Conservation (phyloP, 73 alveolate genomes). For the Stentor roeselii region DNA sequence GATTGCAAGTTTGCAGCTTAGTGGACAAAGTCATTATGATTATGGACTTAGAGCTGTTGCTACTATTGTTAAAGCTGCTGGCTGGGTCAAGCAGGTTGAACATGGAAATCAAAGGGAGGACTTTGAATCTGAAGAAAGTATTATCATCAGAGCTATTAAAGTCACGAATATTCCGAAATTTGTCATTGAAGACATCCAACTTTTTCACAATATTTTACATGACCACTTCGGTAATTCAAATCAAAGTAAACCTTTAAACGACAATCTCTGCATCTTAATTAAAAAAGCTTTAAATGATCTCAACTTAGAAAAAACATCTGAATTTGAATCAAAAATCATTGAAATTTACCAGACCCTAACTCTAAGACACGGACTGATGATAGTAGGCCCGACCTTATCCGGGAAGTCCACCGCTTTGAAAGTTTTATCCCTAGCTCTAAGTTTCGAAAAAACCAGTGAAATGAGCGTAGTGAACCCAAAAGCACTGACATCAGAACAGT, state of each 20-base stretch:
- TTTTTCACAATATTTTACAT: conserved; percentile 85
- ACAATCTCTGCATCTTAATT: conserved; percentile 67
- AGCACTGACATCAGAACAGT: conserved; percentile 84
- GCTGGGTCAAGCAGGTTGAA: conserved; percentile 81
- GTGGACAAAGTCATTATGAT: conserved; percentile 94
- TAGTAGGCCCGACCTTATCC: conserved; percentile 94
- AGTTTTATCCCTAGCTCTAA: conserved; percentile 47
- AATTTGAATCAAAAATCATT: conserved; percentile 81
- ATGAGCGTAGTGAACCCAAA: conserved; percentile 90
- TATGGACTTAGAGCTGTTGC: conserved; percentile 99
- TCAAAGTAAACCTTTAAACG: conserved; percentile 68
- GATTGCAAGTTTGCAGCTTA: conserved; percentile 87
- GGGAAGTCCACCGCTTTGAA: conserved; percentile 90
- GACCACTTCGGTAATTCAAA: conserved; percentile 94
- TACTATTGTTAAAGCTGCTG: conserved; percentile 96
- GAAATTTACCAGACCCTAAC: conserved; percentile 91
- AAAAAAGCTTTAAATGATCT: conserved; percentile 49
- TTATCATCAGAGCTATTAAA: conserved; percentile 90
- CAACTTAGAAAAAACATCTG: conserved; percentile 61
- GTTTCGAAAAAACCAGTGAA: conserved; percentile 49
- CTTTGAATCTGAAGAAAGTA: conserved; percentile 78
- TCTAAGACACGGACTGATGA: conserved; percentile 98
- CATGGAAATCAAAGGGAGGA: conserved; percentile 36
- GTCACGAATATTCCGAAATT: conserved; percentile 97
- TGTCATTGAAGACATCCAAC: conserved; percentile 90